Base-by-base conservation (phyloP, 371 early-diverging fungal genomes). In the Mortierella polycephala region DNA sequence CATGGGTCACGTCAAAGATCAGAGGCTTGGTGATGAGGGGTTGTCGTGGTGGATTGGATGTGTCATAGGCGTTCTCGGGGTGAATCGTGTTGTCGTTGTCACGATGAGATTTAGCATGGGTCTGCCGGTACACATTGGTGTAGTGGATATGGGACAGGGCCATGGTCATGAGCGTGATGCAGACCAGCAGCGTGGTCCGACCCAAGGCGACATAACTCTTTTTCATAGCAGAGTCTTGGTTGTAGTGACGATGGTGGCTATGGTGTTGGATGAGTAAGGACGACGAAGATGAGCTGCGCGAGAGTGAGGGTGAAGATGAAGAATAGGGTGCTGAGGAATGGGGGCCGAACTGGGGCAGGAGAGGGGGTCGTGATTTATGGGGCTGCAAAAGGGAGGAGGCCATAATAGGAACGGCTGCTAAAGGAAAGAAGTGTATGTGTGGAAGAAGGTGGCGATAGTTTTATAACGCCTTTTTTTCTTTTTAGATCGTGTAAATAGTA, bases 131-230 rank as follows among this genome's bases (percentile, higher is more conserved):
- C 47, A 61, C 30, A 41, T 52, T 61, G 46, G 53, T 61, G 57
- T 71, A 71, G 37, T 71, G 72, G 40, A 71, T 64, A 65, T 75
- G 69, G 16, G 50, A 54, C 9, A 75, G 44, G 11, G 66, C 66
- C 62, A 75, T 58, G 62, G 61, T 30, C 61, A 65, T 64, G n/a
- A 59, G 65, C 0, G 66, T 30, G 14, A 66, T 47, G 58, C 75
- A 75, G 23, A 75, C 64, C 56, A 75, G 7, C 18, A 69, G 45
- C 11, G 64, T 56, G 12, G 37, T 50, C 40, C 64, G 63, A 6
- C 63, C 69, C 6, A 67, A 50, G 14, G 74, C 21, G 45, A 64
- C 41, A 12, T 56, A 64, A n/a, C 74, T 73, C 58, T 61, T 67
- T 44, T 60, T 61, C 65, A 64, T 71, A 14, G 49, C 8, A 11